Base-by-base conservation (phyloP, 2,329 filamentous ascomycete species). In the Epichloe hybrida region DNA sequence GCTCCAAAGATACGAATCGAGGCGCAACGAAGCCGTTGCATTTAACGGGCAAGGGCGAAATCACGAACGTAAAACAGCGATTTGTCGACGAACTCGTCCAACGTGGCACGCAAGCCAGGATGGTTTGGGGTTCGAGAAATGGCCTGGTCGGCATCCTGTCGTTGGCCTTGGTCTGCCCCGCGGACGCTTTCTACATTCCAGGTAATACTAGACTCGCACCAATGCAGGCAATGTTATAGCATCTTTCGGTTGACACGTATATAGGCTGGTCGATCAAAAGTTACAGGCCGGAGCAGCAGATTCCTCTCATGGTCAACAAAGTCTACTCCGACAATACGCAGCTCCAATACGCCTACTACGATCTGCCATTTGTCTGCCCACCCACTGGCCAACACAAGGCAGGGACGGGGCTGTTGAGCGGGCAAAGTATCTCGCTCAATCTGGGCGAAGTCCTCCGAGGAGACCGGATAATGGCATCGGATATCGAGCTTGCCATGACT, bases 301-400 rank as follows among this genome's bases (percentile, higher is more conserved):
- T 95, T 39, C 88, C 88, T 1, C 74, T 95, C n/a, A 81, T 91
- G 51, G 86, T 93, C 56, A 95, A 95, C 72, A 95, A 95, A 66
- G 83, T 90, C 59, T 94, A 90, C 67, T 94, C 88, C 50, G 88
- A 94, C 68, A 83, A 86, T 60, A 93, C 86, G 7, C 84, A 93
- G 64, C 72, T 95, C n/a, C 88, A 94, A 66, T 94, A 89, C 77
- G 88, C 88, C 58, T 95, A 91, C 71, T 86, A 84, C 64, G 86
- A 93, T 59, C 80, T 94, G 1, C 88, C 88, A 7, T 95, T 94
- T 64, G 85, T 91, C 50, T 94, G 88, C 62, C 85, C 86, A 11
- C 84, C 86, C 1, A 86, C 81, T 8, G 86, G 86, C 47, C 74
- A 79, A 54, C 75, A 72, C 55, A 79, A 80, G 57, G 74, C 77